Percentiles rank a stretch among this genome's conserved stretches.
These are phyloP conservation scores for Neocallimastix lanati DNA, from an alignment of 192 early-diverging fungal species.

Conservation along the genomic window DNA sequence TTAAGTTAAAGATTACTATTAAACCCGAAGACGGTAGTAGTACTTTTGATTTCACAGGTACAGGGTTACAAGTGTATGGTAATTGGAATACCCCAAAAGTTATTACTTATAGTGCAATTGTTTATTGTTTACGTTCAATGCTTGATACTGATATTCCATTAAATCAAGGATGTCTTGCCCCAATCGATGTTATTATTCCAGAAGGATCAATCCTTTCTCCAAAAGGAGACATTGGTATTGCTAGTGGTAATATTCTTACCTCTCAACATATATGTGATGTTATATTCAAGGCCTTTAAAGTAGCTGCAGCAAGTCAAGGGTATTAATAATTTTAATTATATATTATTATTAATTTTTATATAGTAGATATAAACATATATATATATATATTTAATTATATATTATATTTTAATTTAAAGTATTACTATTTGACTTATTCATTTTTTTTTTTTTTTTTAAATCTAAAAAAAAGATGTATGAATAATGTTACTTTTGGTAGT, in stretches of 20 bases:
- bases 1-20: conserved; percentile 56
- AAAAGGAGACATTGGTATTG: conserved; percentile 67
- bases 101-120: conserved; percentile 79
- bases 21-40: conserved; percentile 44
- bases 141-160: conserved; percentile 80
- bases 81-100: conserved; percentile 25
- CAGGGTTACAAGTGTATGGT: conserved; percentile 55
- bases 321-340: too few species aligned
- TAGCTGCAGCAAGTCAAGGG: conserved; percentile 70
- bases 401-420: too few species aligned
- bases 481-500: conserved; percentile 90
- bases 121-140: conserved; percentile 85
- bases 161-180: conserved; percentile 79
- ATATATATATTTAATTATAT: too few species aligned
- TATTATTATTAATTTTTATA: too few species aligned
- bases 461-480: conserved; percentile 87
- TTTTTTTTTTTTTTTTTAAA: too few species aligned
- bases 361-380: too few species aligned
- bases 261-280: conserved; percentile 85
- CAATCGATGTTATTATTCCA: conserved; percentile 67
- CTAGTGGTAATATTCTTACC: conserved; percentile 91
- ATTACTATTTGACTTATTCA: too few species aligned
- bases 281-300: conserved; percentile 72
- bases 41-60: conserved; percentile 85
- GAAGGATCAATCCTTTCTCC: conserved; percentile 59